These are phyloP conservation scores for Suillus subalutaceus DNA, from an alignment of 768 basidiomycete genomes.

Conservation along the genomic window DNA sequence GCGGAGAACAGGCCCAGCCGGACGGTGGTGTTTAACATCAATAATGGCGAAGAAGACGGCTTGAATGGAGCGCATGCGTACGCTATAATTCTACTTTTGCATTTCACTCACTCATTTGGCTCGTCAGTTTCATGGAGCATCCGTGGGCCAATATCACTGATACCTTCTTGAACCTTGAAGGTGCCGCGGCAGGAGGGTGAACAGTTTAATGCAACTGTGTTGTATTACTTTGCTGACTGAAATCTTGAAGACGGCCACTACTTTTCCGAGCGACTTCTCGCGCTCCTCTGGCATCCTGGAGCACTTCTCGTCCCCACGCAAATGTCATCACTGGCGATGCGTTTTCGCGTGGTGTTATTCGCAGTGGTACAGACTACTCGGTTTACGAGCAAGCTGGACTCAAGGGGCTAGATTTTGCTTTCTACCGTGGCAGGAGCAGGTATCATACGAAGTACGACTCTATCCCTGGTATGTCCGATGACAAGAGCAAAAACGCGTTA, in stretches of 20 bases:
- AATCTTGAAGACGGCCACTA: conserved; percentile 60
- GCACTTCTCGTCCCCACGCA: conserved; percentile 56
- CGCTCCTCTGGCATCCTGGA: conserved; percentile 57
- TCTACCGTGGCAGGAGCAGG: conserved; percentile 71
- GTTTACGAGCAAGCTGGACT: conserved; percentile 63
- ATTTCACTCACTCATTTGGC: conserved; percentile 2
- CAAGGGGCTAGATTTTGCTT: conserved; percentile 78
- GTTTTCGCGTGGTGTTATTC: conserved; percentile 64
- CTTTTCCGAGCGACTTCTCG: conserved; percentile 74
- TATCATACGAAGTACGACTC: conserved; percentile 81
- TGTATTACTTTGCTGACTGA: conserved; percentile 6
- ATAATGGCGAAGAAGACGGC: conserved; percentile 84
- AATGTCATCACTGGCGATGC: conserved; percentile 72
- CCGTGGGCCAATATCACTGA: conserved; percentile 70
- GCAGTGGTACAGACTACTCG: conserved; percentile 74
- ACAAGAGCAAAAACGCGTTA: conserved; percentile 49
- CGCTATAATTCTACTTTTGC: conserved; percentile 22
- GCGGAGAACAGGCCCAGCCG: conserved; percentile 50
- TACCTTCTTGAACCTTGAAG: conserved; percentile 82
- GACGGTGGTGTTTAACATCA: conserved; percentile 81
- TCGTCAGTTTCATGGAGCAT: conserved; percentile 65
- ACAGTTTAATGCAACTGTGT: conserved; percentile 16
- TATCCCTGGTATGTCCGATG: conserved; percentile 57
- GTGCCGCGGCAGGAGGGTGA: conserved; percentile 78
- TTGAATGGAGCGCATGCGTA: conserved; percentile 73